Evolutionary conservation across 345 rosid genomes (phyloP).

Genomic region (Raphanus sativus): DNA sequence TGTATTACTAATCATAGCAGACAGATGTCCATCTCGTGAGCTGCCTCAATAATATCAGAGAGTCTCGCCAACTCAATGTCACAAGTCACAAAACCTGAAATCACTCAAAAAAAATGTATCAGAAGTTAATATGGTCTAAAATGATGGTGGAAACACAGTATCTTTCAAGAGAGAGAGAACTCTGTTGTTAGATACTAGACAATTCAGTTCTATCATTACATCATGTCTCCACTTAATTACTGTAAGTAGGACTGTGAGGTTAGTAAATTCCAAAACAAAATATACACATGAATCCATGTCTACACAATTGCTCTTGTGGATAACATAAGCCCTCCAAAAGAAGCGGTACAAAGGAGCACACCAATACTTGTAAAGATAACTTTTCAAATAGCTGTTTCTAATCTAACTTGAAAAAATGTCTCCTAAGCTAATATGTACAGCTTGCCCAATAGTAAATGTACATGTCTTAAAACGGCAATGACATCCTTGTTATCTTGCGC

Average conservation of each 20-base stretch:
- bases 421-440: conserved; percentile 23
- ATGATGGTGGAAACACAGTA: conserved; percentile 10
- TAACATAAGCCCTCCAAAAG: conserved; percentile 16
- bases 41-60: conserved; percentile 5
- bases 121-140: conserved; percentile 28
- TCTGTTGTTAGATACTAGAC: conserved; percentile 27
- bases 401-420: conserved; percentile 4
- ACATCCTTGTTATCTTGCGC: conserved; percentile 14
- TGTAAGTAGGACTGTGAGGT: conserved; percentile 20
- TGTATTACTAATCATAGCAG: conserved; percentile 19
- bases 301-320: conserved; percentile 13
- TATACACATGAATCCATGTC: conserved; percentile 12
- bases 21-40: not conserved
- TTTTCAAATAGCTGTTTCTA: conserved; percentile 20
- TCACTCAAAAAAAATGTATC: conserved; percentile 10
- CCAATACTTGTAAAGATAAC: conserved; percentile 2
- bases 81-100: conserved; percentile 16
- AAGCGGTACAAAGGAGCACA: conserved; percentile 11
- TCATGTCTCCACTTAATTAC: conserved; percentile 21
- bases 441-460: conserved; percentile 13
- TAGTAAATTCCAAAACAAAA: conserved; percentile 15
- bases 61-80: conserved; percentile 2
- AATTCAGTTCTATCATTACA: conserved; percentile 19
- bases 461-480: conserved; percentile 1
- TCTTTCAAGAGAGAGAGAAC: conserved; percentile 7